Evolutionary conservation across 164 flowering plant species (phyloP).

Genomic region (Nelumbo lutea): DNA sequence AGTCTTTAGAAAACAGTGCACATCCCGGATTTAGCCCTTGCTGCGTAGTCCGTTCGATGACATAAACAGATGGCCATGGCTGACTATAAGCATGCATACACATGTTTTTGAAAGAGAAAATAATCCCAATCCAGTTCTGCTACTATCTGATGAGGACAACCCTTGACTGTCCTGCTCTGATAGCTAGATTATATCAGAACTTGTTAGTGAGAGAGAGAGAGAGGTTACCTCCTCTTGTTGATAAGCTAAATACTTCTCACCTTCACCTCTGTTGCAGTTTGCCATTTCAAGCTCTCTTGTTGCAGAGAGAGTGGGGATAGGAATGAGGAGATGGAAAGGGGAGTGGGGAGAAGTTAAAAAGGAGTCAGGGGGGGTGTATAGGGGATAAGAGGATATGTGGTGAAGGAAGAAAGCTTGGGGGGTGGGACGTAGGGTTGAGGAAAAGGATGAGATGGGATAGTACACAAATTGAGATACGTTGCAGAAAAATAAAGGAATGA

Average conservation of each 20-base stretch:
- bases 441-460: no score
- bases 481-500: neutral
- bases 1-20: no score
- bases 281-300: conserved; percentile 27
- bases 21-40: no score
- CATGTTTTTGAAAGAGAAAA: no score
- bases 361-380: no score
- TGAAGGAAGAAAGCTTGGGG: neutral
- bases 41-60: no score
- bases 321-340: conserved; percentile 1
- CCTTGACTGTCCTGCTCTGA: no score
- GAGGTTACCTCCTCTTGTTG: conserved; percentile 29
- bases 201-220: neutral
- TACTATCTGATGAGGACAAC: no score
- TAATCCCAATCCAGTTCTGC: no score
- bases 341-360: neutral
- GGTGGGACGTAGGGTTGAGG: neutral
- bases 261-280: conserved; percentile 29
- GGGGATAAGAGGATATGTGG: neutral
- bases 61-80: no score
- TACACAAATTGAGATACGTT: neutral
- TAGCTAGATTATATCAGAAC: neutral
- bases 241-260: conserved; percentile 26
- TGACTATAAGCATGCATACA: no score
- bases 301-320: conserved; percentile 4